phyloP scores from a whole-genome alignment of 345 rosid species.

The Melaleuca alternifolia region DNA sequence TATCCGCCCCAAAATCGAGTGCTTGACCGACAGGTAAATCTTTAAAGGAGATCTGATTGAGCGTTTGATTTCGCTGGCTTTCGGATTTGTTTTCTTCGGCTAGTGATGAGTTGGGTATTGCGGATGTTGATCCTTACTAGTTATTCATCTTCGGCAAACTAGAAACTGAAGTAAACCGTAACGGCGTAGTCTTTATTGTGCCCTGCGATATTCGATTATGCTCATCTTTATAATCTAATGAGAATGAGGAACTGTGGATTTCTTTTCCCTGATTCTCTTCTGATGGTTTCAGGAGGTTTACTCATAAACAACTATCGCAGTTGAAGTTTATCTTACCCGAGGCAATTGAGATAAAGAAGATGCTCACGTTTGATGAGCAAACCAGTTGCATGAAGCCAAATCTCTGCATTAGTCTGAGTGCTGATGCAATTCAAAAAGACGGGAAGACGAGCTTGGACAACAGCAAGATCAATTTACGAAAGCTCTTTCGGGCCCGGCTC shows the following conservation, averaged over 20 bases:
- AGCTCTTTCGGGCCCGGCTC: constrained; percentile 51
- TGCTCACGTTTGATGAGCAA: constrained; percentile 47
- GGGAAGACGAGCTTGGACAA: constrained; percentile 20
- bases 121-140: background rate
- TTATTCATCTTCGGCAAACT: background rate
- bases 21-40: constrained; percentile 57
- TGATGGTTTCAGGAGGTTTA: constrained; percentile 57
- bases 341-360: constrained; percentile 55
- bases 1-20: constrained; percentile 43
- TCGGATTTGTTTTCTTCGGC: background rate
- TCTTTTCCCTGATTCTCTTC: background rate
- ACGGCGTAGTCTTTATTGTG: background rate
- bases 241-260: background rate
- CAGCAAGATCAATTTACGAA: constrained; percentile 39
- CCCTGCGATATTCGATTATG: background rate
- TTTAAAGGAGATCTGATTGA: background rate
- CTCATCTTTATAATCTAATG: background rate
- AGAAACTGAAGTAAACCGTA: background rate
- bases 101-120: background rate
- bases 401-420: constrained; percentile 48
- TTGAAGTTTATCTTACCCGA: constrained; percentile 74
- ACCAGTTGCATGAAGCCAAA: constrained; percentile 78
- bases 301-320: constrained; percentile 55
- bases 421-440: constrained; percentile 30
- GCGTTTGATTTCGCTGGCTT: background rate